phyloP scores from a whole-genome alignment of 345 rosid genomes.

The Bruguiera gymnorhiza region DNA sequence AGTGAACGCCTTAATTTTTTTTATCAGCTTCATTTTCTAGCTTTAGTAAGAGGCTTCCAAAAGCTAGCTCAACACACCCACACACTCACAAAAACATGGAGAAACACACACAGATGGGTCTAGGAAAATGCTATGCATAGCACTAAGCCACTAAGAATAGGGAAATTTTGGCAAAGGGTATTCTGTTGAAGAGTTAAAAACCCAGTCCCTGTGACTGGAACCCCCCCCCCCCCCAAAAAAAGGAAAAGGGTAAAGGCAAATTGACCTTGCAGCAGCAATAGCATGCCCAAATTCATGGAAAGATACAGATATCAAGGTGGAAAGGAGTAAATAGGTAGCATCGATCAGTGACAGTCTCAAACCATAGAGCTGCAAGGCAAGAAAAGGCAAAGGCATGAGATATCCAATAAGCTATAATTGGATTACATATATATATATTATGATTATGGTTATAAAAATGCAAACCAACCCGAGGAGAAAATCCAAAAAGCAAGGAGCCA shows the following conservation, averaged over 20 bases:
- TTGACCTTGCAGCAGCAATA: conserved; percentile 78
- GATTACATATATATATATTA: too few relatives aligned
- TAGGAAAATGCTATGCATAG: too few relatives aligned
- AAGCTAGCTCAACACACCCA: too few relatives aligned
- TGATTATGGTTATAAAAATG: not conserved
- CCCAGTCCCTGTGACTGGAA: not conserved
- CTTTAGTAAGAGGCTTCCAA: not conserved
- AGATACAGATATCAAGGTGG: conserved; percentile 69
- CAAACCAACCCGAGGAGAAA: conserved; percentile 19
- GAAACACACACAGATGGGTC: too few relatives aligned
- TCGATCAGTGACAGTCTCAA: conserved; percentile 49
- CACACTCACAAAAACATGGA: too few relatives aligned
- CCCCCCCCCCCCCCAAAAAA: not conserved
- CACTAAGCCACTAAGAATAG: not conserved
- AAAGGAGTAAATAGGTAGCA: conserved; percentile 42
- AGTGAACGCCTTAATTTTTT: not conserved
- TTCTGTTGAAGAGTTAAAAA: not conserved
- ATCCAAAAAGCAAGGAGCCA: conserved; percentile 21
- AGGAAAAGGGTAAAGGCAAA: conserved; percentile 4
- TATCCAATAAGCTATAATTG: too few relatives aligned
- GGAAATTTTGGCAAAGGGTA: not conserved
- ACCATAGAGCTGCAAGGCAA: conserved; percentile 31
- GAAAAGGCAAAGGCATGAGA: not conserved
- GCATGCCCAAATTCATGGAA: conserved; percentile 91
- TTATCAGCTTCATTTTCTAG: not conserved